Percentiles rank a stretch among this genome's conserved stretches.
Evolutionary conservation across 2,329 filamentous ascomycete species (phyloP).

Genomic region (Apiospora saccharicola): DNA sequence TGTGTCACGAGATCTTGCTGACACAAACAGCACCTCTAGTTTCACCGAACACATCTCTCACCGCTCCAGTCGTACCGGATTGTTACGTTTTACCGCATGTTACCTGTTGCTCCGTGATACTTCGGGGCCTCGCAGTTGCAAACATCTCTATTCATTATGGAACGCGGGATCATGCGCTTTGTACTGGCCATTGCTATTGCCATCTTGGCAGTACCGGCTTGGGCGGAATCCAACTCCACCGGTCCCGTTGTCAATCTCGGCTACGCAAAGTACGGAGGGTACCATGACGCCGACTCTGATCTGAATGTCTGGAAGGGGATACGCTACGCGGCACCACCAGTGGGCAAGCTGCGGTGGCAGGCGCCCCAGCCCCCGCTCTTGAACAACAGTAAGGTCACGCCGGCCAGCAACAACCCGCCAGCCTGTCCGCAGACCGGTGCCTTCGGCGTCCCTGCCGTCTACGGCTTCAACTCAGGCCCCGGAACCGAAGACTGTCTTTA

Average conservation of each 20-base stretch:
- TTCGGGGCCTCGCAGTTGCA: neutral
- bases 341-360: conserved; percentile 52
- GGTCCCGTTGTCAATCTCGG: conserved; percentile 49
- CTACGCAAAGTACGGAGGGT: conserved; percentile 55
- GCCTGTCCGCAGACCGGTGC: conserved; percentile 44
- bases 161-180: neutral
- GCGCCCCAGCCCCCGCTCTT: conserved; percentile 43
- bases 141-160: neutral
- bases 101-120: neutral
- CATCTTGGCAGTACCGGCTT: neutral
- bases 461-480: conserved; percentile 33
- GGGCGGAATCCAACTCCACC: neutral
- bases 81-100: neutral
- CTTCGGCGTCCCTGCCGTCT: conserved; percentile 35
- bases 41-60: neutral
- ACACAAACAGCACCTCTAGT: neutral
- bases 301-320: conserved; percentile 56
- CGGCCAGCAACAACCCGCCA: conserved; percentile 40
- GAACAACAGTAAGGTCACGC: conserved; percentile 40
- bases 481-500: conserved; percentile 55
- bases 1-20: too few species aligned
- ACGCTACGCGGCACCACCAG: conserved; percentile 51
- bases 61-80: too few species aligned
- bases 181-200: neutral
- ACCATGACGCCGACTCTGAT: conserved; percentile 45